Base-by-base conservation (phyloP, 805 yeast species). In the Monosporozyma servazzii region DNA sequence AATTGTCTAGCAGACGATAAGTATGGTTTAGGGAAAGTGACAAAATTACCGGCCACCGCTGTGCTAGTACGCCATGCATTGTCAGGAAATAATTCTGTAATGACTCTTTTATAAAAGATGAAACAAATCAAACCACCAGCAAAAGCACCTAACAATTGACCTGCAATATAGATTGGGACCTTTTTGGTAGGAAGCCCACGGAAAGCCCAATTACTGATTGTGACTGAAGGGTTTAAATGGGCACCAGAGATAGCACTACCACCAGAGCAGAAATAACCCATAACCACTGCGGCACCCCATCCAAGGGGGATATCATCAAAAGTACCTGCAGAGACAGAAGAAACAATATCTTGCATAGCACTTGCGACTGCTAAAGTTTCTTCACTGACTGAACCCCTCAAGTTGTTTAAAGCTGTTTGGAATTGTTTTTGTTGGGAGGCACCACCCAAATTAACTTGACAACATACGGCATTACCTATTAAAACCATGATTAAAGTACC, bases 271-370 rank as follows among this genome's bases (percentile, higher is more conserved):
- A 71, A 67, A 57, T 75, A 76, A 47, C 81, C 82, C 59, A 77
- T 60, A 58, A 75, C 74, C 39, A 75, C 79, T 0, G 78, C 82
- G 37, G 76, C 66, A 45, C 79, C 82, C 81, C 81, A 78, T n/a
- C 74, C 70, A 40, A 77, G 57, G 3, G 75, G 74, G 49, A 76
- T 64, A 18, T 72, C 67, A 45, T 71, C 71, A 51, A 69, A 73
- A 48, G 68, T 68, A 57, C 80, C 80, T 39, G 68, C 68, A 40
- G 50, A 37, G 11, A 51, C 47, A 2, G 56, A 47, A 6, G 57
- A 39, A 3, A 58, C 52, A 1, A 58, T 15, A 33, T 50, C 48
- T 30, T 51, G 49, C 37, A 58, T 31, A 15, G 60, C 25, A 20
- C 20, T 5, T 7, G 54, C 45, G 4, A 48, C 39, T 29, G 44